These are phyloP conservation scores for Ballota nigra DNA, from an alignment of 257 asterid genomes.

Conservation along the genomic window DNA sequence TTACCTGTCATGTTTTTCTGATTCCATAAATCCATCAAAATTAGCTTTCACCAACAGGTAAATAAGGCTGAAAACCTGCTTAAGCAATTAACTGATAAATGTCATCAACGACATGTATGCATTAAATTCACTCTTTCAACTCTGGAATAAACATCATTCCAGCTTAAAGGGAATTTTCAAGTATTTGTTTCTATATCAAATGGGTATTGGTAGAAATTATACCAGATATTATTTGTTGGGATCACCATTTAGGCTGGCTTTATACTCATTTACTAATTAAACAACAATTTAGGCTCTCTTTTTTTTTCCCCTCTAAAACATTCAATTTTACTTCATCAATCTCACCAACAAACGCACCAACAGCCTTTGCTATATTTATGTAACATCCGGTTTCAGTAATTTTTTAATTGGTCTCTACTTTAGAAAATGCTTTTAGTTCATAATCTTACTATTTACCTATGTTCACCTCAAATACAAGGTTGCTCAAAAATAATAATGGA, in stretches of 20 bases:
- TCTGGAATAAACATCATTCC: neutral
- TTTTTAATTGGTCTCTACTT: neutral
- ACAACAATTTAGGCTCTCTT: neutral
- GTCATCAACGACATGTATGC: neutral
- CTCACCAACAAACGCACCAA: neutral
- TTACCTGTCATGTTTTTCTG: neutral
- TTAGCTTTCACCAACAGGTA: slow-evolving; percentile 1
- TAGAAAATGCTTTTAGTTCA: neutral
- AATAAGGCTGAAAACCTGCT: slow-evolving; percentile 1
- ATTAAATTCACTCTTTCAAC: neutral
- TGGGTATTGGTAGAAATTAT: neutral
- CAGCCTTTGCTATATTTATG: neutral
- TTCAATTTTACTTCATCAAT: neutral
- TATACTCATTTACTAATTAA: neutral
- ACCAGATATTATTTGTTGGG: neutral
- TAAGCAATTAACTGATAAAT: neutral
- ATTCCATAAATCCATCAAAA: neutral
- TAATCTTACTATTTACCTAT: neutral
- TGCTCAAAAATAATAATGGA: neutral
- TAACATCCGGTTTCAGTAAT: neutral
- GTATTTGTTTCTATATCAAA: neutral
- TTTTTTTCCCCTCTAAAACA: neutral
- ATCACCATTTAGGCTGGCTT: neutral
- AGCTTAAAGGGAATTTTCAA: neutral
- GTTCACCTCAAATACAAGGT: neutral